Conservation (phyloP, 805 yeast species). For the Huiozyma naganishii region DNA sequence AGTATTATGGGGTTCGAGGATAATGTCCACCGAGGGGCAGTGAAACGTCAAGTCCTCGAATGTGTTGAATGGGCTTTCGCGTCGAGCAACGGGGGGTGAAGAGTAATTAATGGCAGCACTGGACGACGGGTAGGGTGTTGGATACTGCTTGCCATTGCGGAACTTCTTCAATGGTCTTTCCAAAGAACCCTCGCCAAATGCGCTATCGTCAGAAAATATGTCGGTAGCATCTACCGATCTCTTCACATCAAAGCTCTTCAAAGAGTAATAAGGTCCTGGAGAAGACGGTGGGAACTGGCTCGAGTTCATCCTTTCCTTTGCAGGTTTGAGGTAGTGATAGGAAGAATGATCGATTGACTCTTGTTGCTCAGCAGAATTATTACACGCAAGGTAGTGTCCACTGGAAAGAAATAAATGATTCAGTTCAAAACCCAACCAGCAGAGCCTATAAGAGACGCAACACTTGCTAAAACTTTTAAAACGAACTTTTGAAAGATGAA, state of each 20-base stretch:
- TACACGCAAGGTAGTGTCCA: too few relatives aligned
- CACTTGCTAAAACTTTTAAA: too few relatives aligned
- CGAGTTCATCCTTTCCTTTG: too few relatives aligned
- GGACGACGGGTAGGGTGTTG: conserved; percentile 68
- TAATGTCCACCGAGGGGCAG: conserved; percentile 3
- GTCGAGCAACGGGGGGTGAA: conserved; percentile 25
- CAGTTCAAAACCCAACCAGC: too few relatives aligned
- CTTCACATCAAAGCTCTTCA: neutral
- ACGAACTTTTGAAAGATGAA: too few relatives aligned
- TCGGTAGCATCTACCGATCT: neutral
- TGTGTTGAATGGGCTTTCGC: neutral
- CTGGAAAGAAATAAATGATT: too few relatives aligned
- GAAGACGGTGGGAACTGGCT: conserved; percentile 28
- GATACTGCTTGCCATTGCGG: conserved; percentile 27
- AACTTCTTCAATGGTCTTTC: neutral
- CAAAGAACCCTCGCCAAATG: neutral
- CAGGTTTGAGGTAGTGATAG: too few relatives aligned
- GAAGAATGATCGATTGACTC: too few relatives aligned
- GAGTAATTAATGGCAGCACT: conserved; percentile 31
- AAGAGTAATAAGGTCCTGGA: conserved; percentile 14
- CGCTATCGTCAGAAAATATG: neutral
- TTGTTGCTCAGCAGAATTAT: too few relatives aligned
- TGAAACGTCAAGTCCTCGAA: neutral
- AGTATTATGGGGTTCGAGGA: conserved; percentile 11
- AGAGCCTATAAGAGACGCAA: too few relatives aligned